Evolutionary conservation across 75 land plant genomes (phyloP).

Genomic region (Pinus albicaulis): DNA sequence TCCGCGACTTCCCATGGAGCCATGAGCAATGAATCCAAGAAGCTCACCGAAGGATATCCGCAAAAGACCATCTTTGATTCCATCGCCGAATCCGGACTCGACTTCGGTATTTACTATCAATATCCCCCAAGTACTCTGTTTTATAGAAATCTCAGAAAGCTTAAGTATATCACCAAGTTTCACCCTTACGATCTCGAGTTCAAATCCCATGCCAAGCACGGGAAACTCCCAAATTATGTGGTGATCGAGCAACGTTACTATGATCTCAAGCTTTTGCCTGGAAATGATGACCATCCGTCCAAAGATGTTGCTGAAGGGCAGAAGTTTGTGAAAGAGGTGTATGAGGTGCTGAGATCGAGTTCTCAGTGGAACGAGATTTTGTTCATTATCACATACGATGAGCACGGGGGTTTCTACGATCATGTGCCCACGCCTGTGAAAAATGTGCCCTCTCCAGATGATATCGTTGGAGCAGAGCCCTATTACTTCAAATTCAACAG

Average conservation of each 20-base stretch:
- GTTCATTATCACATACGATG: slow-evolving; percentile 69
- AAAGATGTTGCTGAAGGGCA: slow-evolving; percentile 74
- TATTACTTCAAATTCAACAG: slow-evolving; percentile 61
- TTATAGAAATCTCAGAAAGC: slow-evolving; percentile 59
- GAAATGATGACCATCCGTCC: slow-evolving; percentile 81
- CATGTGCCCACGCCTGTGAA: slow-evolving; percentile 70
- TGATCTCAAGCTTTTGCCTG: slow-evolving; percentile 50
- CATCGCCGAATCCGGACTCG: slow-evolving; percentile 61
- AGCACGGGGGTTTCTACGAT: slow-evolving; percentile 85
- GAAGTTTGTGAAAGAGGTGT: slow-evolving; percentile 71
- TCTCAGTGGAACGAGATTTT: slow-evolving; percentile 74
- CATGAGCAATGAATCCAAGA: slow-evolving; percentile 46
- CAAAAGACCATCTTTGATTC: slow-evolving; percentile 92
- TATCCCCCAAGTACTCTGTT: slow-evolving; percentile 74
- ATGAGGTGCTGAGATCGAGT: slow-evolving; percentile 66
- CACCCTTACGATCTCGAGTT: slow-evolving; percentile 42
- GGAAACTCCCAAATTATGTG: slow-evolving; percentile 65
- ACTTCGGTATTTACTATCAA: slow-evolving; percentile 84
- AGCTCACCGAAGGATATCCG: slow-evolving; percentile 60
- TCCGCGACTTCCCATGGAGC: slow-evolving; percentile 84
- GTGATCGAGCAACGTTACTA: slow-evolving; percentile 74
- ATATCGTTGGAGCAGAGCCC: slow-evolving; percentile 37
- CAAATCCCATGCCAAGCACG: slow-evolving; percentile 44
- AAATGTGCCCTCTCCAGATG: slow-evolving; percentile 73
- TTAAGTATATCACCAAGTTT: slow-evolving; percentile 54